Conservation (phyloP, 495 filamentous ascomycete genomes). For the Aspergillus coremiiformis region DNA sequence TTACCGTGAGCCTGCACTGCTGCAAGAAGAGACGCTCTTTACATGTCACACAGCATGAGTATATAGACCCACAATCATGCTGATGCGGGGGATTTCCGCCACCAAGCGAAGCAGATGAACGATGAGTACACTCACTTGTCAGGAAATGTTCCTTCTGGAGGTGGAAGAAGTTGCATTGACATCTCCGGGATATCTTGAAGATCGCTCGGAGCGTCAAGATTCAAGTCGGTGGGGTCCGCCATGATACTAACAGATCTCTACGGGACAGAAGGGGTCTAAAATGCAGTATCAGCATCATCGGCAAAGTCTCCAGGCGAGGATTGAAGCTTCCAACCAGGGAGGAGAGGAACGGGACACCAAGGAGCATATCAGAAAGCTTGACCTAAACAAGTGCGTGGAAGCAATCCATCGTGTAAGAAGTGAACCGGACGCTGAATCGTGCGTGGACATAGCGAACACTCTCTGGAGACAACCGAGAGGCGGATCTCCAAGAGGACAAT, state of each 20-base stretch:
- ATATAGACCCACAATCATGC: background rate
- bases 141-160: slow-evolving; percentile 40
- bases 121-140: slow-evolving; percentile 32
- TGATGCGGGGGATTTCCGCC: background rate
- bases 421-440: slow-evolving; percentile 22
- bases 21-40: slow-evolving; percentile 31
- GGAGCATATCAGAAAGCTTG: background rate
- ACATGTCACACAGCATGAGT: background rate
- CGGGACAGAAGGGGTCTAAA: slow-evolving; percentile 8
- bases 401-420: slow-evolving; percentile 22
- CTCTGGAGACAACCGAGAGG: slow-evolving; percentile 5
- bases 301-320: background rate
- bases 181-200: slow-evolving; percentile 44
- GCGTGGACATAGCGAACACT: slow-evolving; percentile 35
- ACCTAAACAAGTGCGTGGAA: slow-evolving; percentile 38
- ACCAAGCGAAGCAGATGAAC: background rate
- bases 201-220: slow-evolving; percentile 42
- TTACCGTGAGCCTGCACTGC: slow-evolving; percentile 42
- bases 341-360: slow-evolving; percentile 1
- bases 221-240: slow-evolving; percentile 39
- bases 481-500: slow-evolving; percentile 1
- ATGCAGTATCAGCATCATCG: slow-evolving; percentile 14
- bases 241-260: slow-evolving; percentile 22
- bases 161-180: slow-evolving; percentile 37
- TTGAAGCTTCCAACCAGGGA: background rate